Base-by-base conservation (phyloP, 345 rosid species). In the Carallia brachiata region DNA sequence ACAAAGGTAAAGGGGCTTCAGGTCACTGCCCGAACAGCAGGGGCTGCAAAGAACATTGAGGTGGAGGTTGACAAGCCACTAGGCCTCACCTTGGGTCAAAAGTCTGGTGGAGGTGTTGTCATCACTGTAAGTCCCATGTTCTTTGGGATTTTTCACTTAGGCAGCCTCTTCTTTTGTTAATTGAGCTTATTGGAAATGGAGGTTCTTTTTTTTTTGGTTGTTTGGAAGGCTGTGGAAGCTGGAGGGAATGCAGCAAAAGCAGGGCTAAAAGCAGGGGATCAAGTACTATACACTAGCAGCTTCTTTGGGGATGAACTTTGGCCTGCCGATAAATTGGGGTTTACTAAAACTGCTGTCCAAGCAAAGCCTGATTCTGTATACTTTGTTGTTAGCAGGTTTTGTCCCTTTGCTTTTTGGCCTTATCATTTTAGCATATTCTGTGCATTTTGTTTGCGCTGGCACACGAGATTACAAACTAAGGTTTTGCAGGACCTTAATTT, bases 261-360 rank as follows among this genome's bases (percentile, higher is more conserved):
- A 30, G 98, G 98, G 70, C 87, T 93, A 27, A 93, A 91, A 72
- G 37, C 90, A 6, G 98, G 98, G 60, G 97, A 94, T 75, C 98
- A 94, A 73, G 98, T 94, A 39, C 67, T 91, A 23, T 94, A 94
- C 85, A 94, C 98, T 32, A 94, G 98, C 78, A 94, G 97, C 81
- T 94, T 94, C 87, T 94, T 94, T 36, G 98, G 98, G 3, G 98
- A 94, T 79, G 98, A 94, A 74, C 97, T 94, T 71, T 94, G 98
- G 98, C 98, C 98, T 28, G 98, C 98, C 4, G 98, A 94, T 81
- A 94, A 94, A 82, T 77, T 94, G 6, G 98, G 98, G 8, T 94
- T 94, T 61, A 94, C 98, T 44, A 94, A 94, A 86, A 94, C 98
- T 60, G 98, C 98, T 10, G 83, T 94, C 77, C 98, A 93, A 81